phyloP scores from a whole-genome alignment of 1,139 yeast species.

The Taphrina deformans region DNA sequence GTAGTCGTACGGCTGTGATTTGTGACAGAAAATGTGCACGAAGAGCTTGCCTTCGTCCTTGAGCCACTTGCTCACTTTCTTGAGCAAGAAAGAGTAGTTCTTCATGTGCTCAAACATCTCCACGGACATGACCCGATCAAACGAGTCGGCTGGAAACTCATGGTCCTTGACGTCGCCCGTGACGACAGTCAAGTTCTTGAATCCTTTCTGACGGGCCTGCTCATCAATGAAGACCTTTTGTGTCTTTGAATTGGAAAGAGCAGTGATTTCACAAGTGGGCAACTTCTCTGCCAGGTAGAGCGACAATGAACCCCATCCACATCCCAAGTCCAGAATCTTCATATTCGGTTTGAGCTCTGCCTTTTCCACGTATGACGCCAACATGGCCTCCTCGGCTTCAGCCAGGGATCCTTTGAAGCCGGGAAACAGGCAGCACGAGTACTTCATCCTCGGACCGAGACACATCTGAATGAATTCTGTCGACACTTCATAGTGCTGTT shows the following conservation, averaged over 20 bases:
- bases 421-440: conserved; percentile 33
- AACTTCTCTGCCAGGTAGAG: conserved; percentile 45
- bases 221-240: conserved; percentile 32
- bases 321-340: conserved; percentile 49
- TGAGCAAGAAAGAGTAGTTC: conserved; percentile 30
- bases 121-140: conserved; percentile 34
- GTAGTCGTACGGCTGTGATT: conserved; percentile 32
- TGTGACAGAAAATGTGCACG: conserved; percentile 34
- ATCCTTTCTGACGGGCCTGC: conserved; percentile 26
- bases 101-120: conserved; percentile 36
- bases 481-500: conserved; percentile 33
- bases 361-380: conserved; percentile 53
- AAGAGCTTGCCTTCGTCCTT: conserved; percentile 32
- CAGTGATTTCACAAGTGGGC: conserved; percentile 27
- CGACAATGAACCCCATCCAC: conserved; percentile 52
- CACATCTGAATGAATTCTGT: conserved; percentile 33
- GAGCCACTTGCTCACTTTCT: conserved; percentile 30
- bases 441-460: conserved; percentile 34
- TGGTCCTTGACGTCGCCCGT: conserved; percentile 34
- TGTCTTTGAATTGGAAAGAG: conserved; percentile 30
- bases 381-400: conserved; percentile 30
- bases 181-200: conserved; percentile 32
- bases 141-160: conserved; percentile 18
- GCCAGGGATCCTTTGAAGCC: conserved; percentile 15
- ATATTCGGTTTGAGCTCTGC: conserved; percentile 47